These are phyloP conservation scores for Venturia nashicola DNA, from an alignment of 2,329 filamentous ascomycete genomes.

Conservation along the genomic window DNA sequence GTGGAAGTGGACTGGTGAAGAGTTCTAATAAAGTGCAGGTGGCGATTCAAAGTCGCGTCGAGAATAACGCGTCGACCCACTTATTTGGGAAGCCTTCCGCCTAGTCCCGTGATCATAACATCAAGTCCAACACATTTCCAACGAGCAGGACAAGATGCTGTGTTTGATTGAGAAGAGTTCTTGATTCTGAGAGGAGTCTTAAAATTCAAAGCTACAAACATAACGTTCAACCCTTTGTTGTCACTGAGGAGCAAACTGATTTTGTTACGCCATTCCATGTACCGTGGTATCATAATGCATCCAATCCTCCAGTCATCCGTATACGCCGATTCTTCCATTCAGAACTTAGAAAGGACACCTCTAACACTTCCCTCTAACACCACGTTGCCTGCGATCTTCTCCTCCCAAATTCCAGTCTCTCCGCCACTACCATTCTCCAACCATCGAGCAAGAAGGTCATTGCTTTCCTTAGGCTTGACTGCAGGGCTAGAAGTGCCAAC, in stretches of 20 bases:
- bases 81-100: too few relatives aligned
- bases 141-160: not conserved
- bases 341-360: slow-evolving; percentile 28
- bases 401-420: slow-evolving; percentile 42
- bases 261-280: not conserved
- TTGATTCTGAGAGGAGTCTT: not conserved
- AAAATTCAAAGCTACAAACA: not conserved
- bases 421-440: slow-evolving; percentile 44
- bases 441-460: slow-evolving; percentile 69
- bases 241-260: not conserved
- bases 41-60: not conserved
- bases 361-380: slow-evolving; percentile 44
- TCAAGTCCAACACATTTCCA: not conserved
- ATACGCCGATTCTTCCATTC: not conserved
- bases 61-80: too few relatives aligned
- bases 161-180: not conserved
- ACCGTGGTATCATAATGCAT: slow-evolving; percentile 2
- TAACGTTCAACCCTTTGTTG: not conserved
- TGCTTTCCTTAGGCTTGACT: slow-evolving; percentile 92
- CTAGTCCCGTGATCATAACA: too few relatives aligned
- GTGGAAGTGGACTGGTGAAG: not conserved
- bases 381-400: slow-evolving; percentile 40
- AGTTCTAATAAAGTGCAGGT: not conserved
- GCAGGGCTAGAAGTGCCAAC: slow-evolving; percentile 63
- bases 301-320: not conserved